Base-by-base conservation (phyloP, 2,329 filamentous ascomycete genomes). In the Colletotrichum filicis region DNA sequence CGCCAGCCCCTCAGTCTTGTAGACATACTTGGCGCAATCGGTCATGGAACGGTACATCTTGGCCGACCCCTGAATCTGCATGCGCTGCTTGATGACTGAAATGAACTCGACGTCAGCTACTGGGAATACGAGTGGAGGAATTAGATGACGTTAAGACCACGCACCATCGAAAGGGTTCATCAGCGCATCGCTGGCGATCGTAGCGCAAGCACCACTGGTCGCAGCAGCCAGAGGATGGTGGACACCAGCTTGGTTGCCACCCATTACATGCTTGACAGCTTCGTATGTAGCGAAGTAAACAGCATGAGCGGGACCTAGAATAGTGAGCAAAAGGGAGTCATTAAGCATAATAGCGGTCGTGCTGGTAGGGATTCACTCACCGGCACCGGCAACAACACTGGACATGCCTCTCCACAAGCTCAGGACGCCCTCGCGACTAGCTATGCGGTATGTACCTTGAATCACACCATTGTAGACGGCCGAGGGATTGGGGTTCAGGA, bases 241-340 rank as follows among this genome's bases (percentile, higher is more conserved):
- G 66, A 93, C 92, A 74, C 94, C 95, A 72, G 89, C 92, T 80
- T 93, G 91, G 81, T 98, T 98, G 60, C 96, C 97, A 71, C 97
- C 97, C 87, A 98, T 97, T 57, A 95, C 85, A 79, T 99, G 95
- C 87, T 99, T 99, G 75, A 98, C 95, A 73, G 94, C 92, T 86
- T 99, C 97, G 83, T 98, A 99, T 53, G 97, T 98, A 68, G 95
- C 96, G 84, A 99, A 99, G 83, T 99, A 98, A 71, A 99, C 95
- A 57, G 97, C 97, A 81, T 99, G 97, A 74, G 97, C 97, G 77
- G 97, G 97, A 76, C 96, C 96, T 98, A 78, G 28, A 24, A n/a
- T 59, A 58, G 46, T 72, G 46, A 68, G 42, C 28, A 58, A 56
- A 19, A 22, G 14, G 6, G n/a, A 55, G 42, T 24, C 16, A 35